These are phyloP conservation scores for Pythium periplocum DNA, from an alignment of 352 stramenopile species.

Conservation along the genomic window DNA sequence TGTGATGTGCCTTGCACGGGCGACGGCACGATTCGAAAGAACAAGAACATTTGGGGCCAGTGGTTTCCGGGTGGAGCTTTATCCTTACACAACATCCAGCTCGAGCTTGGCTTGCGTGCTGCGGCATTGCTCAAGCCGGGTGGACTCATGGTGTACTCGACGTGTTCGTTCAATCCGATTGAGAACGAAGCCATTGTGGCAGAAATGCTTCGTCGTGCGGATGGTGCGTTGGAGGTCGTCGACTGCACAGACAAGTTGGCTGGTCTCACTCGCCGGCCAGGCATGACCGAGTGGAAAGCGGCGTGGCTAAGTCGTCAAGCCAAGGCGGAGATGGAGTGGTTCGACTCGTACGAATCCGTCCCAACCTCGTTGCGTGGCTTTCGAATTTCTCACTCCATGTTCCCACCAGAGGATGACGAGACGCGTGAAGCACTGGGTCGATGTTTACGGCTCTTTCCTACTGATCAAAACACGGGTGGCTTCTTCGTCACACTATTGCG, in stretches of 20 bases:
- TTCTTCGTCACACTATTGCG: constrained; percentile 97
- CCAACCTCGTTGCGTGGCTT: constrained; percentile 51
- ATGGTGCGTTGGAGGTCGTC: constrained; percentile 86
- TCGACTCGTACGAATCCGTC: constrained; percentile 45
- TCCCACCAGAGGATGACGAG: constrained; percentile 58
- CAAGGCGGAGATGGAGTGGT: constrained; percentile 43
- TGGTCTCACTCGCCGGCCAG: constrained; percentile 36
- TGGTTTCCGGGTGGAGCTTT: constrained; percentile 87
- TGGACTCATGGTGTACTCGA: constrained; percentile 93
- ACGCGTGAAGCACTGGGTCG: constrained; percentile 42
- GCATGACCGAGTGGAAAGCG: constrained; percentile 52
- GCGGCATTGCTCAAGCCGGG: constrained; percentile 86
- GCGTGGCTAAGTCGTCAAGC: constrained; percentile 53
- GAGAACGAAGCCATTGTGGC: constrained; percentile 97
- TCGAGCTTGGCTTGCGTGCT: constrained; percentile 89
- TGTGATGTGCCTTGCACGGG: constrained; percentile 98
- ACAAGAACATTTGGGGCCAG: constrained; percentile 87
- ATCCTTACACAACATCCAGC: constrained; percentile 90
- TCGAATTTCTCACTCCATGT: constrained; percentile 74
- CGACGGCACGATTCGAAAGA: constrained; percentile 98
- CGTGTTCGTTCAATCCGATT: constrained; percentile 97
- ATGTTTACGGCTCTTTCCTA: constrained; percentile 93
- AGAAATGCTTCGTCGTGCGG: constrained; percentile 87
- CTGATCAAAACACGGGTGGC: constrained; percentile 96
- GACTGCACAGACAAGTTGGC: constrained; percentile 58